Base-by-base conservation (phyloP, 176 grass and related monocot genomes). In the Elaeis guineensis region DNA sequence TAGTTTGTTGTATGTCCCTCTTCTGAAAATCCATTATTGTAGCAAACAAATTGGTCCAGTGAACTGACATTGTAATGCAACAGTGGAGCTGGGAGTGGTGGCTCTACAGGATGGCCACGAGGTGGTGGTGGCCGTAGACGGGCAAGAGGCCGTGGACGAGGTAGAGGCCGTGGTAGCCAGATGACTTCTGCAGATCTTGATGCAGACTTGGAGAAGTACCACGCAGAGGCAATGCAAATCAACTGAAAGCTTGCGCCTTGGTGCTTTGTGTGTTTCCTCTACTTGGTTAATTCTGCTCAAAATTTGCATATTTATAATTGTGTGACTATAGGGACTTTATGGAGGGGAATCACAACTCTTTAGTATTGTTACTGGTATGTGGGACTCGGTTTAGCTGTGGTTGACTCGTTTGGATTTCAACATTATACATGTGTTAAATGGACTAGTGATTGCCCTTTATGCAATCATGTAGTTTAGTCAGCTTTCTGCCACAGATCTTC, bases 401-500 rank as follows among this genome's bases (percentile, higher is more conserved):
- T 12, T 44, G 35, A 44, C 8, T 11, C 35, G 0, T 14, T 44
- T 44, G 8, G 35, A 44, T 44, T 44, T 44, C 35, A 44, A 12
- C 35, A 44, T 44, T 9, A 44, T 44, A 44, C 6, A 12, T 39
- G 8, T 44, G 35, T 44, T 44, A 44, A 44, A 44, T 44, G 35
- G 35, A 44, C 35, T 44, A 44, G 67, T 32, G 82, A 63, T 5
- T 63, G 63, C 11, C 62, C 28, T 25, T 30, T 30, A 7, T 1
- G 5, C 28, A 44, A 17, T 25, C 39, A 24, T 54, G 16, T 69
- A 50, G 25, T 14, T 12, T 44, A 44, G 35, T 44, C 35, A 14
- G 35, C 12, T 78, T 59, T 87, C 84, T 60, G 71, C 58, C 75
- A 62, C 72, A 59, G 75, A 78, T 59, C 79, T 87, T 8, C 79